These are phyloP conservation scores for Amorphotheca resinae DNA, from an alignment of 495 filamentous ascomycete species.

Conservation along the genomic window DNA sequence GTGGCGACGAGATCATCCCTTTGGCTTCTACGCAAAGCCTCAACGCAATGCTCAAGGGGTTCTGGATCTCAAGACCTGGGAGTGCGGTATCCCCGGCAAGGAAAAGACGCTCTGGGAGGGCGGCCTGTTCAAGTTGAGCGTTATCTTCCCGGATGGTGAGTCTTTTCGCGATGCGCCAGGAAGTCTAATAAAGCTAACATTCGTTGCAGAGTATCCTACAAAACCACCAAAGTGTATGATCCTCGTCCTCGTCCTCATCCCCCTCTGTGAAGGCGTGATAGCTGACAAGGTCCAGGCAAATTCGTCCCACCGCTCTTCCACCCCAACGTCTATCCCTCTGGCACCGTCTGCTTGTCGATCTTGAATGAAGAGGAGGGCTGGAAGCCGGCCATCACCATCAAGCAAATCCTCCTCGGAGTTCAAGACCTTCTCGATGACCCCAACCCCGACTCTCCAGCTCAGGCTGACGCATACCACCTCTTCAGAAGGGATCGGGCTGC, in stretches of 20 bases:
- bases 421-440: constrained; percentile 93
- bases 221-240: constrained; percentile 94
- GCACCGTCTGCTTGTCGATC: constrained; percentile 94
- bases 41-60: constrained; percentile 65
- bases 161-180: constrained; percentile 9
- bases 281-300: constrained; percentile 56
- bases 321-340: constrained; percentile 96
- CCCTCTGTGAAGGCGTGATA: constrained; percentile 6
- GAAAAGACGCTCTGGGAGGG: constrained; percentile 95
- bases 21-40: constrained; percentile 92
- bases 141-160: constrained; percentile 91
- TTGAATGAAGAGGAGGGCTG: constrained; percentile 98
- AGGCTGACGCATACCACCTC: constrained; percentile 94
- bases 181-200: constrained; percentile 10
- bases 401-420: constrained; percentile 90
- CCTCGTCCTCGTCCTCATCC: no score
- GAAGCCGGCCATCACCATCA: constrained; percentile 96
- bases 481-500: constrained; percentile 82
- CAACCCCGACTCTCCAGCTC: constrained; percentile 92
- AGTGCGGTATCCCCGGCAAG: constrained; percentile 91
- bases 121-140: constrained; percentile 83
- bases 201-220: constrained; percentile 80
- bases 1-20: constrained; percentile 94
- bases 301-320: constrained; percentile 95
- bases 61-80: constrained; percentile 89